Conservation (phyloP, 148 eudicot species). For the Silene conica region DNA sequence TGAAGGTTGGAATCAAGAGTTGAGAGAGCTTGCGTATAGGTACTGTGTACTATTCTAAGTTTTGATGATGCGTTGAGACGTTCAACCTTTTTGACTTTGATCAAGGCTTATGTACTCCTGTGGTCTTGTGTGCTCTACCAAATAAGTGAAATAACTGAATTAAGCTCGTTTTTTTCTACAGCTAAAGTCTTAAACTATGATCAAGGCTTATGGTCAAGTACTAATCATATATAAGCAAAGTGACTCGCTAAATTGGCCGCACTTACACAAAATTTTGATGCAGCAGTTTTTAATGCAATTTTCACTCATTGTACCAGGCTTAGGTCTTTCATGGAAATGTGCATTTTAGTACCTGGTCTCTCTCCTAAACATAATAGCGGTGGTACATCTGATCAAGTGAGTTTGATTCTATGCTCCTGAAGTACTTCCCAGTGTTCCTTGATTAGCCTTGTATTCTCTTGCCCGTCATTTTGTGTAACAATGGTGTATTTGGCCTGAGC, state of each 20-base stretch:
- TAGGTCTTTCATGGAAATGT: slow-evolving; percentile 92
- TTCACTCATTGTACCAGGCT: slow-evolving; percentile 49
- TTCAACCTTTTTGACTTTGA: neutral
- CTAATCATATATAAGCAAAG: neutral
- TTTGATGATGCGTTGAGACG: neutral
- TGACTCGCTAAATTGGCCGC: no score
- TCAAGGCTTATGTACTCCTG: no score
- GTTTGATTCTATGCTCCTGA: slow-evolving; percentile 4
- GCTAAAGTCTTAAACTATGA: neutral
- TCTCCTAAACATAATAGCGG: slow-evolving; percentile 43
- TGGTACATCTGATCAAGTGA: slow-evolving; percentile 43
- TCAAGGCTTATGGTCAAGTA: neutral
- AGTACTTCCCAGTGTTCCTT: neutral
- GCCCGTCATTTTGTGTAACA: neutral
- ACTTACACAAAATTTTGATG: neutral
- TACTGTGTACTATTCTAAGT: slow-evolving; percentile 16
- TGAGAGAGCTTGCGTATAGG: slow-evolving; percentile 95
- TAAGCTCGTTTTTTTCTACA: neutral
- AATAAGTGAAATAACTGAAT: neutral
- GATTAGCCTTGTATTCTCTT: neutral
- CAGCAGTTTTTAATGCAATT: neutral
- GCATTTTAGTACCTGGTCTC: slow-evolving; percentile 77
- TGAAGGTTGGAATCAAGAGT: slow-evolving; percentile 89
- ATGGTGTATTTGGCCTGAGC: neutral
- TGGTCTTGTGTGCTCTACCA: neutral